phyloP scores from a whole-genome alignment of 2,329 filamentous ascomycete species.

The Calonectria naviculata region DNA sequence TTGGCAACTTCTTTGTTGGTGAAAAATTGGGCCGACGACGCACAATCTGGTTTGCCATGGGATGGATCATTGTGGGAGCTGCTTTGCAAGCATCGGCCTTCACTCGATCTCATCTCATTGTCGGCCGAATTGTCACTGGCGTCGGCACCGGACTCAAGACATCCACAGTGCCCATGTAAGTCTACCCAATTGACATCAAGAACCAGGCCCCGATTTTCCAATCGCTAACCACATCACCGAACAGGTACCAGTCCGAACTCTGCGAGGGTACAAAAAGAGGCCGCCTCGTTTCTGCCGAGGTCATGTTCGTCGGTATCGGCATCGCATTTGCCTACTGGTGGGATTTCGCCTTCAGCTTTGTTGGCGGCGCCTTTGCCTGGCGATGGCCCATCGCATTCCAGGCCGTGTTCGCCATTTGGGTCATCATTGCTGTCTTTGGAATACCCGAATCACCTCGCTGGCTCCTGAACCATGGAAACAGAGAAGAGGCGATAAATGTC shows the following conservation, averaged over 20 bases:
- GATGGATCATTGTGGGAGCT: slow-evolving; percentile 69
- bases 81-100: slow-evolving; percentile 62
- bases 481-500: slow-evolving; percentile 49
- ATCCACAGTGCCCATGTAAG: slow-evolving; percentile 49
- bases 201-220: no score
- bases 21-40: slow-evolving; percentile 60
- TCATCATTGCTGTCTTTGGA: slow-evolving; percentile 46
- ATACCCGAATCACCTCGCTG: slow-evolving; percentile 54
- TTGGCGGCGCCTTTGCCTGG: slow-evolving; percentile 34
- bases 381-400: slow-evolving; percentile 42
- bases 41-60: slow-evolving; percentile 64
- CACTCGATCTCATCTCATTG: slow-evolving; percentile 58
- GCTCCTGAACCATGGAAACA: slow-evolving; percentile 50
- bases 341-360: slow-evolving; percentile 46
- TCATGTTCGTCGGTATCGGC: slow-evolving; percentile 51
- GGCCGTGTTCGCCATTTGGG: slow-evolving; percentile 46
- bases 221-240: background rate
- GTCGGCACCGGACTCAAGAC: slow-evolving; percentile 56
- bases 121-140: slow-evolving; percentile 60
- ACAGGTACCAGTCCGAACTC: slow-evolving; percentile 46
- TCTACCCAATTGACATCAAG: rapidly evolving
- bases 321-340: slow-evolving; percentile 55
- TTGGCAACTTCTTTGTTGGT: slow-evolving; percentile 58
- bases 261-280: slow-evolving; percentile 61
- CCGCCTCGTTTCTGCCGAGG: slow-evolving; percentile 61